Base-by-base conservation (phyloP, 1,139 yeast genomes). In the Yamadazyma diospyri region DNA sequence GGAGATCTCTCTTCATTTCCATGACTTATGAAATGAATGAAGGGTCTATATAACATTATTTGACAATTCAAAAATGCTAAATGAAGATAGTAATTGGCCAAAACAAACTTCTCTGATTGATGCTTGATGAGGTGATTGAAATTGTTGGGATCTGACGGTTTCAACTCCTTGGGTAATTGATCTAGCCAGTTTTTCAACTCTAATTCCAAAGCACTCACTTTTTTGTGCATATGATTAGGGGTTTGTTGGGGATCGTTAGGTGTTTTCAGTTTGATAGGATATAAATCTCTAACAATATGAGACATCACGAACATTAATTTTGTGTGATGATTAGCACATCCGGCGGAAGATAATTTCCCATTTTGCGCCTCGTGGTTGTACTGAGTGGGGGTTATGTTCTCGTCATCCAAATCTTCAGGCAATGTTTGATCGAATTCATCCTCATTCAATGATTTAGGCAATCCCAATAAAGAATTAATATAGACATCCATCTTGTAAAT, bases 401-500 rank as follows among this genome's bases (percentile, higher is more conserved):
- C 95, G 53, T 88, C 97, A 46, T 87, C 95, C 29, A 87, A 63
- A 46, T 87, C 96, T 20, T 75, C 68, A 1, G 97, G 97, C 41
- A 86, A 63, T 32, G 81, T 87, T 56, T 89, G 97, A 60, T 88
- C 96, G 51, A 85, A 83, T 50, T 88, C 96, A 42, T 82, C 88
- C 39, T 81, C 86, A 31, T 74, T 67, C 24, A 76, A 69, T 0
- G 87, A 77, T 43, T 92, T 65, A 1, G 97, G 97, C 35, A 88
- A 64, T 2, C 97, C 97, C 41, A 89, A 58, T 71, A 89, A 80
- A 3, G 95, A 86, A 55, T 87, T 87, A 39, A 87, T 85, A 53
- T 88, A 88, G 30, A 88, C 78, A 51, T 89, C 97, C 88, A 88
- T 80, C 53, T 88, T 88, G 54, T 87, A 82, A 42, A 89, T 82